These are phyloP conservation scores for Gyrodon lividus DNA, from an alignment of 768 basidiomycete species.

Conservation along the genomic window DNA sequence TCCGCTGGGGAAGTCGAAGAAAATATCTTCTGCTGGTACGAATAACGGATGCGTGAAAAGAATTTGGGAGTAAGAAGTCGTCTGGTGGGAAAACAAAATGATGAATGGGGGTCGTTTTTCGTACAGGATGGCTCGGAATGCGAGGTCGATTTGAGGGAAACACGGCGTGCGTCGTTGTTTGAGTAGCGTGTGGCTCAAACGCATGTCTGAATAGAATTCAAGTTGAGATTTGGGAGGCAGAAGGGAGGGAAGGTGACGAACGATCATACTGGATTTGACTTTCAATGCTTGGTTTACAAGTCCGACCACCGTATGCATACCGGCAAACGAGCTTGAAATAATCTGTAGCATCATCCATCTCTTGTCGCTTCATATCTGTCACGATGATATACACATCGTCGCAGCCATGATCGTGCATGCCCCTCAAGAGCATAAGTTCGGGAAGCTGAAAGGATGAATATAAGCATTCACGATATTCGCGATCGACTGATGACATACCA, in stretches of 20 bases:
- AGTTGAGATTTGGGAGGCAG: constrained; percentile 5
- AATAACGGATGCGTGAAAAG: constrained; percentile 72
- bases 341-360: constrained; percentile 78
- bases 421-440: constrained; percentile 75
- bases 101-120: constrained; percentile 77
- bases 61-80: constrained; percentile 79
- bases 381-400: constrained; percentile 79
- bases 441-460: constrained; percentile 49
- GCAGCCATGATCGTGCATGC: constrained; percentile 79
- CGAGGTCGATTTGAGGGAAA: constrained; percentile 80
- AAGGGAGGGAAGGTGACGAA: constrained; percentile 36
- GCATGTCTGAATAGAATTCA: constrained; percentile 48
- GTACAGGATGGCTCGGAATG: constrained; percentile 70
- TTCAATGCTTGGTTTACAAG: constrained; percentile 63
- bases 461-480: not conserved
- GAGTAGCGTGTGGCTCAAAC: constrained; percentile 62
- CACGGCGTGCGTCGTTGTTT: constrained; percentile 73
- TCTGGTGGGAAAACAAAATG: constrained; percentile 76
- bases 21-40: constrained; percentile 70
- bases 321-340: constrained; percentile 76
- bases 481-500: constrained; percentile 45
- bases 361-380: constrained; percentile 73
- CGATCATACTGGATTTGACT: constrained; percentile 69
- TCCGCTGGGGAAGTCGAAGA: constrained; percentile 75
- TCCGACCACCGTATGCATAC: constrained; percentile 59